phyloP scores from a whole-genome alignment of 805 yeast genomes.

The Torulaspora franciscae region DNA sequence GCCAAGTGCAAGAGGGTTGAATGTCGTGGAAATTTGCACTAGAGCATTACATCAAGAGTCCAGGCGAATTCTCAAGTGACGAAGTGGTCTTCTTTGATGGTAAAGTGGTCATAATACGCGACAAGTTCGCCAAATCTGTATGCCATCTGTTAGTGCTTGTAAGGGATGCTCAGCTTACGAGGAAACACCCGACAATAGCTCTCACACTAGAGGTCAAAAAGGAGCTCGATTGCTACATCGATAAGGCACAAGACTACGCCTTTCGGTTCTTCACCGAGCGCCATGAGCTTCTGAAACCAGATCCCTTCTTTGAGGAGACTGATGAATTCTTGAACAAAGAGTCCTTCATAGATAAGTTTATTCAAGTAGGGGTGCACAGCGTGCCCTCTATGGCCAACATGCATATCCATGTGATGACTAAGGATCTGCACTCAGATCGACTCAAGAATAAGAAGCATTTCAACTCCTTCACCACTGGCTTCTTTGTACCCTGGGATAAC shows the following conservation, averaged over 20 bases:
- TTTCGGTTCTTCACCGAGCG: conserved; percentile 24
- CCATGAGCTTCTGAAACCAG: conserved; percentile 11
- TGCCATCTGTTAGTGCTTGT: conserved; percentile 63
- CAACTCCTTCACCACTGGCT: conserved; percentile 61
- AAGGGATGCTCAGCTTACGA: conserved; percentile 39
- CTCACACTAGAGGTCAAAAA: conserved; percentile 38
- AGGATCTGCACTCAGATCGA: conserved; percentile 51
- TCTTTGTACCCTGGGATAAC: conserved; percentile 53
- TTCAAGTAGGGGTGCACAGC: conserved; percentile 62
- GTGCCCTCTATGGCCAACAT: conserved; percentile 65
- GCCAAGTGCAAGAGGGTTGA: neutral
- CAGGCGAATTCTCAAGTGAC: conserved; percentile 37
- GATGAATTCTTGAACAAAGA: conserved; percentile 16
- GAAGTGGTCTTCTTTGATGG: conserved; percentile 47
- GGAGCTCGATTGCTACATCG: conserved; percentile 36
- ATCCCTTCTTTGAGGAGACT: conserved; percentile 16
- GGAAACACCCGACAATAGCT: conserved; percentile 46
- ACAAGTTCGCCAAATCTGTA: conserved; percentile 57
- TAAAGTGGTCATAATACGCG: conserved; percentile 52
- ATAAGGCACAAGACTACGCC: conserved; percentile 29
- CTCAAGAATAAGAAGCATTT: conserved; percentile 63
- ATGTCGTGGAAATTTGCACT: conserved; percentile 51
- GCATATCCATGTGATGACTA: conserved; percentile 69
- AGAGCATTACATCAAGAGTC: conserved; percentile 44
- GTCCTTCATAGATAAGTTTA: conserved; percentile 23